Percentiles rank a stretch among this genome's conserved stretches.
Evolutionary conservation across 2,329 filamentous ascomycete species (phyloP).

Genomic region (Phoma herbarum): DNA sequence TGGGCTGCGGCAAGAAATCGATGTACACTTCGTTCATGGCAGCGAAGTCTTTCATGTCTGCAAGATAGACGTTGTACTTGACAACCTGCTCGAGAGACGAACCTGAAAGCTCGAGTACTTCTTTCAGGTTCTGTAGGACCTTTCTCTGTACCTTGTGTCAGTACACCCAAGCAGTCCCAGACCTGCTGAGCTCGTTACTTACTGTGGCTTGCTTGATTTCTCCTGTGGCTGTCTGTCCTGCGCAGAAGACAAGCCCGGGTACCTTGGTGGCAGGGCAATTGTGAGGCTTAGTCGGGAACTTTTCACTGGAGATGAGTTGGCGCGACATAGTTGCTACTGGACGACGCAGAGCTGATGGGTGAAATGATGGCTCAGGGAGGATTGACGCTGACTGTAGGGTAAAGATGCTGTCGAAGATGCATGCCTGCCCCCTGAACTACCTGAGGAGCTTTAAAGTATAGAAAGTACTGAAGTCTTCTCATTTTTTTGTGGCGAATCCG

Average conservation of each 20-base stretch:
- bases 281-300: constrained; percentile 37
- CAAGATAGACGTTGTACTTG: constrained; percentile 44
- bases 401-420: neutral
- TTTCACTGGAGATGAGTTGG: constrained; percentile 37
- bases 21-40: constrained; percentile 45
- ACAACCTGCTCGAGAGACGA: constrained; percentile 42
- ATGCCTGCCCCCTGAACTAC: neutral
- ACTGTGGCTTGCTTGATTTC: constrained; percentile 39
- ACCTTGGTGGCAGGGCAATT: constrained; percentile 36
- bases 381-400: neutral
- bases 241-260: constrained; percentile 36
- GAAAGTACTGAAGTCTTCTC: neutral
- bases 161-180: neutral
- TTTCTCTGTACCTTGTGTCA: constrained; percentile 17
- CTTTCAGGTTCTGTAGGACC: constrained; percentile 33
- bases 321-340: constrained; percentile 28
- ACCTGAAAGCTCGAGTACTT: constrained; percentile 37
- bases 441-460: constrained; percentile 7
- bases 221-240: constrained; percentile 36
- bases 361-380: neutral
- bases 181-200: neutral
- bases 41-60: constrained; percentile 42
- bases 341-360: neutral
- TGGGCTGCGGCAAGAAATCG: constrained; percentile 36
- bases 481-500: neutral